Evolutionary conservation across 106 monocot species (phyloP).

Genomic region (Allium sativum): DNA sequence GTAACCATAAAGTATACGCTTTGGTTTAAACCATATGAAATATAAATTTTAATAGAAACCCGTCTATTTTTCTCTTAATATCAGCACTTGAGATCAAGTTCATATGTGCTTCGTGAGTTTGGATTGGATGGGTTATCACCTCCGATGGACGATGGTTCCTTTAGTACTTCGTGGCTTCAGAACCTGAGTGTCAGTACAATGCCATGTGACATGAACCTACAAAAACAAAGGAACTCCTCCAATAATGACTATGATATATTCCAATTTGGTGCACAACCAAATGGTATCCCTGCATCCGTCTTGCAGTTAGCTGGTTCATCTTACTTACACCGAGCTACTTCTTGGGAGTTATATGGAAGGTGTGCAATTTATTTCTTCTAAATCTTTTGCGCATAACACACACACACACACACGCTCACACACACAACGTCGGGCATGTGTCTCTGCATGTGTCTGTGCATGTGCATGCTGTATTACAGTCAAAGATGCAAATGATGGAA

Average conservation of each 20-base stretch:
- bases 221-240: slow-evolving; percentile 22
- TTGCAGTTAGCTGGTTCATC: slow-evolving; percentile 88
- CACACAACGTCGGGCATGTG: no score
- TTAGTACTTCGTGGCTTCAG: slow-evolving; percentile 94
- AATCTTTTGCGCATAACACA: no score
- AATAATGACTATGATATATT: slow-evolving; percentile 76
- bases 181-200: slow-evolving; percentile 31
- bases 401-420: no score
- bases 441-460: no score
- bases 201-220: slow-evolving; percentile 17
- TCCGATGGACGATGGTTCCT: slow-evolving; percentile 64
- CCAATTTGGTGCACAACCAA: slow-evolving; percentile 64
- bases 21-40: no score
- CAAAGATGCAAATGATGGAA: no score
- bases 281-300: slow-evolving; percentile 70
- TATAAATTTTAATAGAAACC: no score
- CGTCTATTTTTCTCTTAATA: not conserved
- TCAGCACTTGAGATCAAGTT: slow-evolving; percentile 81
- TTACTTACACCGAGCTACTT: slow-evolving; percentile 77
- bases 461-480: no score
- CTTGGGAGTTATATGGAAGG: slow-evolving; percentile 99
- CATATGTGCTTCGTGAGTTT: slow-evolving; percentile 66
- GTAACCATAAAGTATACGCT: slow-evolving; percentile 14
- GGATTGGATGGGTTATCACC: slow-evolving; percentile 49
- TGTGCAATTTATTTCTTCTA: slow-evolving; percentile 2